Conservation (phyloP, 768 basidiomycete species). For the Tylopilus sp. region DNA sequence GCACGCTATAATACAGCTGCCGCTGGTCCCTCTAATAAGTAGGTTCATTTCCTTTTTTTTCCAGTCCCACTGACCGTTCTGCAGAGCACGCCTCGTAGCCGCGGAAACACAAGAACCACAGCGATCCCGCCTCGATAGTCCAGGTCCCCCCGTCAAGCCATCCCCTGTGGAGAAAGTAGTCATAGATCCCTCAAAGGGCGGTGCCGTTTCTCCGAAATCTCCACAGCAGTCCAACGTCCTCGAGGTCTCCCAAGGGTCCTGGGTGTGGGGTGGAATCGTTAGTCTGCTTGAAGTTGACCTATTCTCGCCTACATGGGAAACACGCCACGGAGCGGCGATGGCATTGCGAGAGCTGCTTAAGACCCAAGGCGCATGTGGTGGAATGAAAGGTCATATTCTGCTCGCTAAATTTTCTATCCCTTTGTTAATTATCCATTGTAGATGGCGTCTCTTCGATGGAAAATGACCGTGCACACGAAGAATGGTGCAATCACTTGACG, state of each 20-base stretch:
- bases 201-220: constrained; percentile 75
- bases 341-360: constrained; percentile 87
- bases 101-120: constrained; percentile 52
- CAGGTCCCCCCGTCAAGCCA: constrained; percentile 40
- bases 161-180: constrained; percentile 59
- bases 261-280: constrained; percentile 86
- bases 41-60: constrained; percentile 16
- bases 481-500: constrained; percentile 88
- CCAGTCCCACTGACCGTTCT: constrained; percentile 1
- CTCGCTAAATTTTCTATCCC: neutral
- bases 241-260: constrained; percentile 68
- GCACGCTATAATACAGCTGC: constrained; percentile 62
- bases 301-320: constrained; percentile 87
- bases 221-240: constrained; percentile 76
- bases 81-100: constrained; percentile 71
- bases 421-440: constrained; percentile 25
- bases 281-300: constrained; percentile 79
- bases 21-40: constrained; percentile 60
- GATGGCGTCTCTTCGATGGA: constrained; percentile 50
- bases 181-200: constrained; percentile 80
- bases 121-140: constrained; percentile 58
- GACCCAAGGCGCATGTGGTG: constrained; percentile 75
- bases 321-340: constrained; percentile 90
- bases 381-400: constrained; percentile 61
- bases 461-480: constrained; percentile 69